A percentile compares a stretch with the other conserved stretches of the same genome.
These are phyloP conservation scores for Acanthamoeba royreba DNA, from an alignment of 208 protist species.

Conservation along the genomic window DNA sequence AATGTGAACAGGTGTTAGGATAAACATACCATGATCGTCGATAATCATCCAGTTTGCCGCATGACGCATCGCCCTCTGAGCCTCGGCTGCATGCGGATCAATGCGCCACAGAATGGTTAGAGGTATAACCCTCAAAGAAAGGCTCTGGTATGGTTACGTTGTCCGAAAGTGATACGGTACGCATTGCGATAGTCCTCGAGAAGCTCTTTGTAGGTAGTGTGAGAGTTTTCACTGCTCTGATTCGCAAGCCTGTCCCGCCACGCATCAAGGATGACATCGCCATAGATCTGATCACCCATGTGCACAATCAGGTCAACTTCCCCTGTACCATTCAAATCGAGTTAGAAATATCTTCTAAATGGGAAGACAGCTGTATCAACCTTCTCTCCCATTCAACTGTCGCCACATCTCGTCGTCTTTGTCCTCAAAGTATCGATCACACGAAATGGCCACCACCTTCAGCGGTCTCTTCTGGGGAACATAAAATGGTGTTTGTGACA, in stretches of 20 bases:
- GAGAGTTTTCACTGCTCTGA: background rate
- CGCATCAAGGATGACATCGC: background rate
- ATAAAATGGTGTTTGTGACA: no score
- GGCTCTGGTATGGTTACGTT: no score
- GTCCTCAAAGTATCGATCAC: slow-evolving; percentile 5
- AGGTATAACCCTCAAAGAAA: no score
- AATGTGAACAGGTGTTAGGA: background rate
- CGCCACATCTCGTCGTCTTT: background rate
- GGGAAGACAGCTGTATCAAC: no score
- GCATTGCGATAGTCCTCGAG: background rate
- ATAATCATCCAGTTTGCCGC: slow-evolving; percentile 37
- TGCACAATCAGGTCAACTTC: background rate
- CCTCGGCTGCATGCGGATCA: no score
- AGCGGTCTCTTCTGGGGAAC: no score
- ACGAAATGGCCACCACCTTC: background rate
- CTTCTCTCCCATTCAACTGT: background rate
- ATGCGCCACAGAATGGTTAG: no score
- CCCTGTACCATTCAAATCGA: background rate
- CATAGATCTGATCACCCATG: background rate
- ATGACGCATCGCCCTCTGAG: background rate
- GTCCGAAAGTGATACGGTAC: slow-evolving; percentile 1
- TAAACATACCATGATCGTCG: slow-evolving; percentile 2
- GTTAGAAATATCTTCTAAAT: no score
- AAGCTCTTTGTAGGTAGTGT: no score
- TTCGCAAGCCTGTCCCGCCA: background rate